Base-by-base conservation (phyloP, 768 basidiomycete species). In the Suillus spraguei region DNA sequence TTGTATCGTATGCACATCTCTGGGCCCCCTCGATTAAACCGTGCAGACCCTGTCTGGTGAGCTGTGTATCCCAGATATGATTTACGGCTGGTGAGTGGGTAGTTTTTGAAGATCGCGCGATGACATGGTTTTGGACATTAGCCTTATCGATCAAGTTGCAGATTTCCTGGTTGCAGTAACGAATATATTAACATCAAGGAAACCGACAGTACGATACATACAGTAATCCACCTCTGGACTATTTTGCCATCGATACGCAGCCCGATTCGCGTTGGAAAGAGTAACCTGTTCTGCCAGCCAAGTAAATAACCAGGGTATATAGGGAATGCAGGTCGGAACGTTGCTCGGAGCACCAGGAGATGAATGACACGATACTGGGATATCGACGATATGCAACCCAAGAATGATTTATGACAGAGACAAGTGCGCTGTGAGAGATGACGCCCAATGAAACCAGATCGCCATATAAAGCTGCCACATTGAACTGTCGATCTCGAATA, bases 221-320 rank as follows among this genome's bases (percentile, higher is more conserved):
- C 61, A 6, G 60, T 44, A 41, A 59, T 44, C 61, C 61, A 62
- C 42, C 61, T 62, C 33, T 46, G 53, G 20, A 58, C 39, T 59
- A 62, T 60, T 3, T n/a, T 17, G 42, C 42, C 9, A 60, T 16
- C 33, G 17, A 42, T n/a, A 11, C 22, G 56, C 41, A 62, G 33
- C 33, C 2, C 24, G 42, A 17, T 41, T 33, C 9, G 53, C 20
- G 3, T 36, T 32, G 42, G 55, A 16, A 4, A 28, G 38, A 42
- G 56, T 22, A 62, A 46, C 35, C 28, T 62, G 6, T 39, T 0
- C 14, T 6, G 58, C 61, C 61, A 62, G 38, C 9, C 38, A 20
- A 62, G 14, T 5, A 62, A 60, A 42, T 6, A 11, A 32, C 32
- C 41, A 28, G 35, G 14, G 14, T n/a, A 16, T 58, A 59, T 42